Evolutionary conservation across 169 alveolate genomes (phyloP), one percentile per base, ranked within the genome.

Genomic region (Eimeria praecox): DNA sequence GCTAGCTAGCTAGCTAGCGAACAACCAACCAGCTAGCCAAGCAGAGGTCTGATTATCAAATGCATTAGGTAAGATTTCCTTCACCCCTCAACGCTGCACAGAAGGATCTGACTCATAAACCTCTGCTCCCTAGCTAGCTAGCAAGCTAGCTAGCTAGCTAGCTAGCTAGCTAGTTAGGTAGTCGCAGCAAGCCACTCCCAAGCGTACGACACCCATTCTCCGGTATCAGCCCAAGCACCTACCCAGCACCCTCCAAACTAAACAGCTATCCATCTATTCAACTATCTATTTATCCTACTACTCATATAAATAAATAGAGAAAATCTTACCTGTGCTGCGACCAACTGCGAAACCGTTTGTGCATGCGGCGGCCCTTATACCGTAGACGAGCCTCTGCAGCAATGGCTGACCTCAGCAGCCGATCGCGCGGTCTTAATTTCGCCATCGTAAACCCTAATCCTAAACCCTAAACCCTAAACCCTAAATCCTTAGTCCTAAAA

Each of bases 291-390:
- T 49, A 49, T 5, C 56, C 56, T n/a, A n/a, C n/a, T n/a, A n/a
- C n/a, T n/a, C n/a, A n/a, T n/a, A n/a, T n/a, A n/a, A n/a, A n/a
- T n/a, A n/a, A n/a, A n/a, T n/a, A 38, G 66, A 27, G 18, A 42
- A 27, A 10, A 27, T 30, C 59, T 52, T 64, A 97, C 98, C 98
- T 78, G 90, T 97, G 98, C 94, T 97, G 98, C 27, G 98, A 95
- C 98, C 98, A 97, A 35, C 98, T 97, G 5, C 98, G 98, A 94
- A 97, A 97, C 27, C 98, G 96, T 78, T 97, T 97, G 92, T 97
- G 98, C 96, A 97, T 96, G 92, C 98, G 97, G 16, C 97, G 95
- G 10, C 98, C 98, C 24, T 95, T 96, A 82, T 96, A 95, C 33
- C 97, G 95, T 69, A 97, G 92, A 38, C 97, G 94, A 27, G 98